Base-by-base conservation (phyloP, 768 basidiomycete genomes). In the Amanita fuliginea region DNA sequence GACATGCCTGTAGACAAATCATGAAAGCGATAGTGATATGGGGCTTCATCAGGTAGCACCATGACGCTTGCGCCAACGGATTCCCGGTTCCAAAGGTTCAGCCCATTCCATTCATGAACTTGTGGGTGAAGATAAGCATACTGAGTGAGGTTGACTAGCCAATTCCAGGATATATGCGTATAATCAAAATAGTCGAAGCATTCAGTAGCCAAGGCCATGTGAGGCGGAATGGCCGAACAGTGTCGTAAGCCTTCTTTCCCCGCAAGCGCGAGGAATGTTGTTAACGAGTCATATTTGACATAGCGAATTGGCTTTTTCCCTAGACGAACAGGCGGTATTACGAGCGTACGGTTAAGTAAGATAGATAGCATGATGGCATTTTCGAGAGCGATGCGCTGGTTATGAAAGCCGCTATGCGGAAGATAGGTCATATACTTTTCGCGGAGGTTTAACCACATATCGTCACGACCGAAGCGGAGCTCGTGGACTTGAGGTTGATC, bases 331-430 rank as follows among this genome's bases (percentile, higher is more conserved):
- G 83, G 83, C n/a, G 89, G 87, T 28, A 89, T 67, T 54, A 91
- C 75, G 28, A 91, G 70, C 9, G 86, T 92, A 52, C 86, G 81
- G 65, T 83, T 81, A 52, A 88, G 74, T 26, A 83, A 60, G 52
- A 65, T 69, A 1, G 87, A 73, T 45, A 91, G 74, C n/a, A 81
- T 69, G 16, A 90, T 73, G 2, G 86, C 89, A 57, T 92, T 92
- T 65, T 91, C 86, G 53, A 92, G 74, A 14, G 86, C 81, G 55
- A 92, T 88, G 30, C 87, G 81, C 65, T 91, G 86, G 62, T 88
- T 91, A 64, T 91, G 86, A 55, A 86, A 83, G 3, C 86, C 85
- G 54, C 84, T 86, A 60, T 91, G 87, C 10, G 88, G 87, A 16
- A 91, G 70, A 61, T 87, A 91, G 16, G 85, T 71, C 16, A 92